Percentiles rank a stretch among this genome's conserved stretches.
phyloP scores from a whole-genome alignment of 164 flowering plant genomes.

The Buxus sempervirens region DNA sequence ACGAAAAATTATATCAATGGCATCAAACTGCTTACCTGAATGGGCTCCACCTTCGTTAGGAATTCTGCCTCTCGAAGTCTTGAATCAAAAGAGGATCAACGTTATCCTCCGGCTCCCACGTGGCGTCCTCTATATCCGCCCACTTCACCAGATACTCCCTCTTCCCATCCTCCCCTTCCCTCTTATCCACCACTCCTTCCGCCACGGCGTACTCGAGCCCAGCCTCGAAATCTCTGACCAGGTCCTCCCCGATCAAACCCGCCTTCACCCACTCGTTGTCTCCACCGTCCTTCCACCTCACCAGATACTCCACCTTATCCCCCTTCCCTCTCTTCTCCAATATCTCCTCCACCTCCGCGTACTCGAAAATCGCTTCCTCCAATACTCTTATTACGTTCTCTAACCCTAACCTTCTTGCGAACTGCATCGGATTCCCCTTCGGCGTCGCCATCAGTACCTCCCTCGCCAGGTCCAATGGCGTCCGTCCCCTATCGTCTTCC shows the following conservation, averaged over 20 bases:
- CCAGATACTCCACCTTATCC: constrained; percentile 65
- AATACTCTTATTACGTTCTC: constrained; percentile 51
- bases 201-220: constrained; percentile 94
- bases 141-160: constrained; percentile 86
- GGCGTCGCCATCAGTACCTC: constrained; percentile 65
- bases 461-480: constrained; percentile 61
- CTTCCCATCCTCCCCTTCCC: constrained; percentile 54
- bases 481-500: constrained; percentile 57
- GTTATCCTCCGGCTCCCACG: constrained; percentile 95
- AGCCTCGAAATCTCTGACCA: constrained; percentile 75
- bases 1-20: too few relatives aligned
- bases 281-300: constrained; percentile 82
- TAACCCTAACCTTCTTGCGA: constrained; percentile 70
- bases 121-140: constrained; percentile 81
- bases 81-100: constrained; percentile 75
- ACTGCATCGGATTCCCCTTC: constrained; percentile 67
- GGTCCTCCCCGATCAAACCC: constrained; percentile 54
- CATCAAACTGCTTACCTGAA: too few relatives aligned
- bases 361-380: constrained; percentile 73
- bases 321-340: constrained; percentile 85
- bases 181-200: constrained; percentile 50
- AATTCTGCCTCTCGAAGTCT: constrained; percentile 34
- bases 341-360: constrained; percentile 85
- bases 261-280: constrained; percentile 80
- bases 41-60: too few relatives aligned